Evolutionary conservation across 768 basidiomycete genomes (phyloP).

Genomic region (Rhodotorula babjevae): DNA sequence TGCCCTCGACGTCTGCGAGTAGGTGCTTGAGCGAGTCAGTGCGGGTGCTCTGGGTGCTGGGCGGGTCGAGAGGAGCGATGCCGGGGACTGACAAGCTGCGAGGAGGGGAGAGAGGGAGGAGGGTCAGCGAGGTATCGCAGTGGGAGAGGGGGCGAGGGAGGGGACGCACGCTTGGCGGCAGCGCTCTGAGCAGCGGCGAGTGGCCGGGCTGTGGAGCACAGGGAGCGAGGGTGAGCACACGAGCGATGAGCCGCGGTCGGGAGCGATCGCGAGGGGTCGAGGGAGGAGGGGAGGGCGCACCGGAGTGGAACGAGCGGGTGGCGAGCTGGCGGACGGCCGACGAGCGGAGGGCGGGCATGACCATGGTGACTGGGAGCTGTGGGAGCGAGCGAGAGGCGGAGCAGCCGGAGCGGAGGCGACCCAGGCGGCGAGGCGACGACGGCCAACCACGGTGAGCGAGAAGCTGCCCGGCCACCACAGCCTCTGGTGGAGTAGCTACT

Average conservation of each 20-base stretch:
- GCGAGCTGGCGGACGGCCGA: conserved; percentile 18
- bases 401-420: background rate
- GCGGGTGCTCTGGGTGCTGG: no score
- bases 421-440: background rate
- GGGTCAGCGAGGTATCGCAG: no score
- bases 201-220: conserved; percentile 11
- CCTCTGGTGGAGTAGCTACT: no score
- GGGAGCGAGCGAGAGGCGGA: no score
- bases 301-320: conserved; percentile 7
- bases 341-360: conserved; percentile 4
- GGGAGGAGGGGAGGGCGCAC: background rate
- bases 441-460: no score
- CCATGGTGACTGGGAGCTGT: background rate
- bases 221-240: background rate
- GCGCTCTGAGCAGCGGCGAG: conserved; percentile 6
- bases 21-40: background rate
- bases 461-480: no score
- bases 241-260: conserved; percentile 1
- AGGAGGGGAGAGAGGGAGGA: background rate
- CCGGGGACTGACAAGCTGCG: conserved; percentile 13
- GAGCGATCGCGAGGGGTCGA: background rate
- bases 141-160: background rate
- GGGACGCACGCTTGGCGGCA: conserved; percentile 21
- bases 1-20: conserved; percentile 59
- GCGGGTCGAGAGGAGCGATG: background rate